Base-by-base conservation (phyloP, 768 basidiomycete species). In the Boletus rubescentipes region DNA sequence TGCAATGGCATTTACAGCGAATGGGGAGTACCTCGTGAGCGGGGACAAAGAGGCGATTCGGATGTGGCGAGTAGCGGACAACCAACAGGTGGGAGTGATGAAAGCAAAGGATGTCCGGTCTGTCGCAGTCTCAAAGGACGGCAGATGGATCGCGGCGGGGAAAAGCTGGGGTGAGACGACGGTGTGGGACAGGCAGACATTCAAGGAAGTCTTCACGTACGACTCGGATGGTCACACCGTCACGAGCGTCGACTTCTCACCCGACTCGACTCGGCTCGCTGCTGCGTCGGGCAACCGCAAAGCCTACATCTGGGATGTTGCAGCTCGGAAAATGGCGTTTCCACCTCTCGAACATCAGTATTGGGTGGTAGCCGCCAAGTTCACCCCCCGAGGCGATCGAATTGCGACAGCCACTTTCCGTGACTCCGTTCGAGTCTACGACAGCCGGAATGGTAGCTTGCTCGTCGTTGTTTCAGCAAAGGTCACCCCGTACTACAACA, bases 211-310 rank as follows among this genome's bases (percentile, higher is more conserved):
- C 32, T 31, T 49, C 26, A 39, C 26, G 12, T 44, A 50, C 11
- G 18, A 55, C 20, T 31, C 30, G 30, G 52, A 55, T 9, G 52
- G 58, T 15, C 43, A 49, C 44, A 46, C 47, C 31, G 35, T 60
- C 30, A 55, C 48, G 2, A 35, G 43, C 20, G 52, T 60, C n/a
- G 58, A 60, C 35, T 59, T 58, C 32, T 58, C 57, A 9, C 57
- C 57, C 37, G 40, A 53, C 39, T 32, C 45, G 2, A 37, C 29
- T 4, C 46, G 53, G n/a, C 48, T 60, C 34, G 53, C 48, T 49
- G 30, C 12, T 31, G 49, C 26, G 8, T 60, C 52, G 26, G 52
- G 58, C 5, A 49, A 37, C 34, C 48, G 53, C 12, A 23, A 54
- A 9, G 49, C 46, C 21, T 40, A 39, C 9, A 9, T 61, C 30